Conservation (phyloP, 331 rosid genomes). For the Quercus lobata region DNA sequence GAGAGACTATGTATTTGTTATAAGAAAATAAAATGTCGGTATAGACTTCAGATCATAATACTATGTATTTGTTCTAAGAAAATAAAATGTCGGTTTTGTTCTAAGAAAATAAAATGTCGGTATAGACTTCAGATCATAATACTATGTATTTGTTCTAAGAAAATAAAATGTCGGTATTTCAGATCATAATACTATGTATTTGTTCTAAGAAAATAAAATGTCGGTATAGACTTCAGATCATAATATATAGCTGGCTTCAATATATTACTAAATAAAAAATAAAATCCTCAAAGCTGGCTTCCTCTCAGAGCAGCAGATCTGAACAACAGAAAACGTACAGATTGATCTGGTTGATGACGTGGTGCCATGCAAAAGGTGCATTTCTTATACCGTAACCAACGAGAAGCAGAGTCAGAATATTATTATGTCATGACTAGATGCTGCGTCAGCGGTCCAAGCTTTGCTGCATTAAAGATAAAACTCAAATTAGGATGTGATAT, state of each 20-base stretch:
- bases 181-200: neutral
- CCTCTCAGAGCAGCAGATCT: neutral
- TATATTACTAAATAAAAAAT: neutral
- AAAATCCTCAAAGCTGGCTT: neutral
- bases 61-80: too few relatives aligned
- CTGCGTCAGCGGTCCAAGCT: slow-evolving; percentile 25
- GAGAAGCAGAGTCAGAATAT: neutral
- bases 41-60: neutral
- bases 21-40: neutral
- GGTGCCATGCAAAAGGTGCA: neutral
- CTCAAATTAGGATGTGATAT: neutral
- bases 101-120: neutral
- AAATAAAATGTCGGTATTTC: neutral
- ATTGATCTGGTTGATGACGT: neutral
- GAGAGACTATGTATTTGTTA: neutral
- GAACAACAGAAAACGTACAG: neutral
- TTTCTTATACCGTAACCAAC: too few relatives aligned
- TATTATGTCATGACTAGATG: slow-evolving; percentile 43
- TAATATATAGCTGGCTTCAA: neutral
- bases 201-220: neutral
- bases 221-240: neutral
- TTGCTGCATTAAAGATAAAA: neutral
- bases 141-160: neutral
- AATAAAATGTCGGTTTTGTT: too few relatives aligned
- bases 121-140: neutral